Conservation (phyloP, 2,329 filamentous ascomycete genomes). For the Fusarium solani-melongenae region DNA sequence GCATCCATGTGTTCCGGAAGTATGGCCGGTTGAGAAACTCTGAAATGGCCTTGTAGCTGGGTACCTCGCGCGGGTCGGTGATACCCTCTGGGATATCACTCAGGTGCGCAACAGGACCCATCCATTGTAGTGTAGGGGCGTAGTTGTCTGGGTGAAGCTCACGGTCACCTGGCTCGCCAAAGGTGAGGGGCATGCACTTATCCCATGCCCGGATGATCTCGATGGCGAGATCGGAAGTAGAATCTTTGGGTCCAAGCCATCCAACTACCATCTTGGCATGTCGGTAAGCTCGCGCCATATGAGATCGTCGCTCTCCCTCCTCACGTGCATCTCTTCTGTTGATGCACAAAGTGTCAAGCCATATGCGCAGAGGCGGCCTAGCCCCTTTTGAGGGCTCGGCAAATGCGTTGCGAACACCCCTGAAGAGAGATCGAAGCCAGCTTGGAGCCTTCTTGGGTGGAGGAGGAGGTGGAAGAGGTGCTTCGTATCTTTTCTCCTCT, state of each 20-base stretch:
- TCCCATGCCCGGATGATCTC: slow-evolving; percentile 39
- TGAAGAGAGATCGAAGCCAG: slow-evolving; percentile 36
- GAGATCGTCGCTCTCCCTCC: slow-evolving; percentile 29
- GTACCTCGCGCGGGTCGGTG: slow-evolving; percentile 35
- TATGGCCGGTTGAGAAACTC: slow-evolving; percentile 36
- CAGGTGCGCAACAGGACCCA: slow-evolving; percentile 37
- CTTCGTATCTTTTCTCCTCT: not conserved
- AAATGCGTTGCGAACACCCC: slow-evolving; percentile 5
- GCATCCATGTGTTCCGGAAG: slow-evolving; percentile 39
- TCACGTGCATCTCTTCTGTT: slow-evolving; percentile 29
- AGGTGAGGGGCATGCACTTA: slow-evolving; percentile 34
- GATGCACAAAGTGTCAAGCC: slow-evolving; percentile 38
- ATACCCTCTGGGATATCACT: slow-evolving; percentile 38
- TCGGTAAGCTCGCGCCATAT: slow-evolving; percentile 34
- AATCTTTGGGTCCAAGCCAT: slow-evolving; percentile 33
- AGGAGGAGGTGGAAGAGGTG: slow-evolving; percentile 9
- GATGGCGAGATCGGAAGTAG: slow-evolving; percentile 36
- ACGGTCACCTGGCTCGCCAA: slow-evolving; percentile 37
- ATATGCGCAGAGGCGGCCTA: slow-evolving; percentile 32
- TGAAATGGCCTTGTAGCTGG: slow-evolving; percentile 37
- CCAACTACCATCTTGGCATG: slow-evolving; percentile 37
- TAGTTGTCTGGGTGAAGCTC: slow-evolving; percentile 35
- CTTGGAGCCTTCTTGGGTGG: slow-evolving; percentile 33
- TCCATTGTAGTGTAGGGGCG: slow-evolving; percentile 37
- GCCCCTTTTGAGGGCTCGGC: slow-evolving; percentile 10